These are phyloP conservation scores for Symbiotaphrina buchneri DNA, from an alignment of 495 filamentous ascomycete species.

Conservation along the genomic window DNA sequence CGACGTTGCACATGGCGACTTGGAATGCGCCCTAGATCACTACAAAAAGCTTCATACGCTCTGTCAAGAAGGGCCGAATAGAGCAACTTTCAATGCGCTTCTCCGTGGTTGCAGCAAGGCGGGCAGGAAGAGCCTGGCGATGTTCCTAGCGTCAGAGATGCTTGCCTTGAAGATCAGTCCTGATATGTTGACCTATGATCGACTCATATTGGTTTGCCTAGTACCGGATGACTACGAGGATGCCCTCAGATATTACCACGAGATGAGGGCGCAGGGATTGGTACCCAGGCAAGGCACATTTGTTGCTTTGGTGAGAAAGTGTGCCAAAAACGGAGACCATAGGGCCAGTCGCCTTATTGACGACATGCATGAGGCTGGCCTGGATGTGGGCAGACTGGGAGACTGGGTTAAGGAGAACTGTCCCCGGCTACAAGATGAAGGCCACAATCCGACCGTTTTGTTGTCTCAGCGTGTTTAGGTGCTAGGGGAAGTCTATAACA, in stretches of 20 bases:
- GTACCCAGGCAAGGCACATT: slow-evolving; percentile 17
- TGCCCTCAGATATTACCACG: slow-evolving; percentile 31
- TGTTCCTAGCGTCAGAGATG: slow-evolving; percentile 32
- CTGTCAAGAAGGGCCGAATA: slow-evolving; percentile 30
- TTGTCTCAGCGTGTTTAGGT: no score
- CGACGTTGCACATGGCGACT: slow-evolving; percentile 15
- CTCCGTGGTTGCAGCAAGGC: slow-evolving; percentile 32
- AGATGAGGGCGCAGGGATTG: slow-evolving; percentile 20
- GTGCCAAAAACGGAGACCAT: slow-evolving; percentile 16
- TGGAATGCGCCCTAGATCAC: slow-evolving; percentile 33
- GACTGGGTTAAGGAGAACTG: no score
- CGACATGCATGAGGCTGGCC: no score
- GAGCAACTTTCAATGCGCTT: slow-evolving; percentile 42
- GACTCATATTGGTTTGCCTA: slow-evolving; percentile 42
- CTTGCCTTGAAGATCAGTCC: slow-evolving; percentile 33
- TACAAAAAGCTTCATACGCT: slow-evolving; percentile 51
- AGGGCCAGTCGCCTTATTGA: no score
- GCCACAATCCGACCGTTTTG: no score
- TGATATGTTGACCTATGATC: slow-evolving; percentile 38
- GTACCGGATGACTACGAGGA: slow-evolving; percentile 25
- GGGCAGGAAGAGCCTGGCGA: slow-evolving; percentile 22
- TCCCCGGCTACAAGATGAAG: no score
- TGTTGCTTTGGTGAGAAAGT: slow-evolving; percentile 18
- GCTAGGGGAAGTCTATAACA: no score
- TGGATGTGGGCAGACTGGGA: no score